phyloP scores from a whole-genome alignment of 2,329 filamentous ascomycete genomes.

The Exophiala sideris region DNA sequence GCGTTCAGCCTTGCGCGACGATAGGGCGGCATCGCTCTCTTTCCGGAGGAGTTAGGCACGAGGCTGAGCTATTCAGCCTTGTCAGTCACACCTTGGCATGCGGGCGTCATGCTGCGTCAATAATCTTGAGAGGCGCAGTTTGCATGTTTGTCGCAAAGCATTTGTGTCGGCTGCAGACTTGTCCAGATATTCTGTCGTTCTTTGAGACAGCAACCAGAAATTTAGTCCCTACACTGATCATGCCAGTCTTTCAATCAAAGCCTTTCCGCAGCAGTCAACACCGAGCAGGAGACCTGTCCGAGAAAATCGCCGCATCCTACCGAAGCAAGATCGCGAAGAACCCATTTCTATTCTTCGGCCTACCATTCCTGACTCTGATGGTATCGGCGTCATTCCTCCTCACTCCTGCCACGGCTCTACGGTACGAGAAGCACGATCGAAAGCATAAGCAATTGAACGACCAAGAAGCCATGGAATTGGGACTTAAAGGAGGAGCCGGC shows the following conservation, averaged over 20 bases:
- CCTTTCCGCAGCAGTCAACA: conserved; percentile 57
- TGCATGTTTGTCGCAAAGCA: no score
- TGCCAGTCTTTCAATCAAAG: conserved; percentile 66
- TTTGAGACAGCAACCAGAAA: no score
- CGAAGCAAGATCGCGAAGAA: conserved; percentile 69
- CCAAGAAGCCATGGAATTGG: conserved; percentile 81
- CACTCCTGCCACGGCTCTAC: conserved; percentile 86
- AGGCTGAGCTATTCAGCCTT: no score
- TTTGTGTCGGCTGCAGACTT: no score
- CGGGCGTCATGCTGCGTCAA: no score
- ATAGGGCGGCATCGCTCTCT: no score
- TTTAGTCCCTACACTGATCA: conserved; percentile 29
- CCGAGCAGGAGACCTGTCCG: conserved; percentile 9
- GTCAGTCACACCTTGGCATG: no score
- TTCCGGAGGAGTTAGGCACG: no score
- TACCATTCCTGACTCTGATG: conserved; percentile 88
- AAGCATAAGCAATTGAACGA: conserved; percentile 80
- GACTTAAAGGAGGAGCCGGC: conserved; percentile 70
- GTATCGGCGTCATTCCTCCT: conserved; percentile 90
- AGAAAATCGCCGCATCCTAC: conserved; percentile 69
- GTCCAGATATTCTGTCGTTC: no score
- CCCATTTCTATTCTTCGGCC: conserved; percentile 88
- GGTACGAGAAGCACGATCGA: conserved; percentile 90
- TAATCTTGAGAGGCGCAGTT: no score
- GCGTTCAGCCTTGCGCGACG: no score